Base-by-base conservation (phyloP, 140 eudicot genomes). In the Oenanthe javanica region DNA sequence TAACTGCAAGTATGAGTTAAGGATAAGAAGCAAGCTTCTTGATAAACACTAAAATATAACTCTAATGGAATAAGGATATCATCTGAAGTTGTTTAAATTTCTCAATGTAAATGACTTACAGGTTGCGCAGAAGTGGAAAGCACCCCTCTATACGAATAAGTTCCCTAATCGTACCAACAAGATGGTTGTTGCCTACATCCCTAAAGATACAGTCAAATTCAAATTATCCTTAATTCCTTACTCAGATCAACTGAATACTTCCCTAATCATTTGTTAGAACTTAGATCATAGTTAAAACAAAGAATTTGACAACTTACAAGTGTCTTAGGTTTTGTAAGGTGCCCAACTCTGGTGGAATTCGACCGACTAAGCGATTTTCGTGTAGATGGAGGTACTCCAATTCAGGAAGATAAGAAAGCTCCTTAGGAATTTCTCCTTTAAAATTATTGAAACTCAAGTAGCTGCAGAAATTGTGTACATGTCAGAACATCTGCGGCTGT, bases 141-240 rank as follows among this genome's bases (percentile, higher is more conserved):
- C 98, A 92, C 81, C 98, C 98, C 86, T 94, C 97, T 82, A 90
- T 84, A 45, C 96, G 91, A 67, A 95, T 95, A 72, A 95, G 91
- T 85, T 95, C 97, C 87, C 97, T 88, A 61, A 92, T 92, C 46
- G 99, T 92, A 78, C 99, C 99, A 82, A 92, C 95, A 86, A 95
- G 82, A 87, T 95, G 99, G 85, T 95, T 94, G 86, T 92, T 94
- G 80, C 97, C 96, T 77, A 92, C 92, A 89, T 92, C 98, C 93
- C 98, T 92, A 75, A 48, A 83, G 80, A 46, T 19, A 27, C 12
- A 47, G 73, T 23, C 54, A 75, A 63, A 70, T 25, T 83, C 46
- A 82, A 83, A 83, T 79, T 61, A 83, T 77, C 52, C 64, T 76
- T 64, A 76, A 15, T 4, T 79, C 52, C 64, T 76, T 64, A 76